Base-by-base conservation (phyloP, 1,284 basidiomycete species). In the Sporisorium exsertum region DNA sequence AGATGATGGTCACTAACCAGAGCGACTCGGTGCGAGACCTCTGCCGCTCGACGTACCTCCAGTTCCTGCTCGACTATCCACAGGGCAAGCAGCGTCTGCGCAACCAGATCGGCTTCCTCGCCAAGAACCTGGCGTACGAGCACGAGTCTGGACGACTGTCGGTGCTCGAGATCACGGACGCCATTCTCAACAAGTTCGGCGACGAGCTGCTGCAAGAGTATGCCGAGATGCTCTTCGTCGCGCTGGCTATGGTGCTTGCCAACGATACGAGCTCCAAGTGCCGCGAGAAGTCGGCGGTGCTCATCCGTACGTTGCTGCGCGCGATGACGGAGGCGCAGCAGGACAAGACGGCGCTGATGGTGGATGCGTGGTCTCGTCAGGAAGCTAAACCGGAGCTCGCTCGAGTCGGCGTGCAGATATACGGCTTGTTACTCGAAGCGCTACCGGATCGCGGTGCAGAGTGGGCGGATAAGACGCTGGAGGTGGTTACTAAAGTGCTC, bases 41-140 rank as follows among this genome's bases (percentile, higher is more conserved):
- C 1, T 96, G 94, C 80, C 92, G 97, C 24, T 91, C 92, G 43
- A 90, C 95, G 33, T 89, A 96, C 43, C 90, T 99, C 47, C 94
- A 97, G 82, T 99, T 99, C 89, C 88, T 99, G 64, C 90, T 99
- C 43, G 96, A 99, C 82, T 99, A 99, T 82, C 97, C 97, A 1
- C 97, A 99, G 85, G 97, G 97, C 40, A 93, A 94, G 79, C 93
- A 92, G 1, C 91, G 96, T 3, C 88, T 99, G 13, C 91, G 91
- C 70, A 92, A 91, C 56, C 93, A 94, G 79, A 93, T 99, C 89
- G 90, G 91, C 0, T 97, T 97, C 88, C 89, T 99, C 27, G 94
- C 94, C 26, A 94, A 94, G 85, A 99, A 99, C 84, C 87, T 98
- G 27, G 91, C 93, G 5, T 99, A 98, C 86, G 90, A 92, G 32